Conservation (phyloP, 1,139 yeast genomes). For the Petasospora rhodanensis region DNA sequence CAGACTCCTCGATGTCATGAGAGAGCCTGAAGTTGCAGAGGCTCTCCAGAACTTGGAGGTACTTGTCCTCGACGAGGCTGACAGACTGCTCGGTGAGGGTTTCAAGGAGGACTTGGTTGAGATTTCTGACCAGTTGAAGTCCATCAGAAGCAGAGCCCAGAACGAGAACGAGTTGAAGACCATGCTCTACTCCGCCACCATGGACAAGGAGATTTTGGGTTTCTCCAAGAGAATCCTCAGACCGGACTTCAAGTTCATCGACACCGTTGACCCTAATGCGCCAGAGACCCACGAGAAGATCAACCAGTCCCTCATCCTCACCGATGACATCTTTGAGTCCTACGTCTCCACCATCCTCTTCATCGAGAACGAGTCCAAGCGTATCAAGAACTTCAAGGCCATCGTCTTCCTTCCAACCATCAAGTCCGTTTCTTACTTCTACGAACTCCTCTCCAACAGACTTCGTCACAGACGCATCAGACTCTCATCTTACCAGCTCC, state of each 20-base stretch:
- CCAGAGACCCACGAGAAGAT: conserved; percentile 78
- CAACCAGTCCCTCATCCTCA: conserved; percentile 55
- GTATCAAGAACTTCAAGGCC: conserved; percentile 53
- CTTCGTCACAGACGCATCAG: conserved; percentile 21
- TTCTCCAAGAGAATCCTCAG: conserved; percentile 68
- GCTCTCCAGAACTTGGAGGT: conserved; percentile 54
- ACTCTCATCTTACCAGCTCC: conserved; percentile 40
- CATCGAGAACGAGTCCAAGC: conserved; percentile 31
- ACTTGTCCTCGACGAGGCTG: conserved; percentile 86
- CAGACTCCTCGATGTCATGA: conserved; percentile 61
- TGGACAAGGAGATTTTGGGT: conserved; percentile 58
- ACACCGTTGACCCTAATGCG: conserved; percentile 71
- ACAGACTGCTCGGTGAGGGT: conserved; percentile 72
- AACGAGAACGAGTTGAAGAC: conserved; percentile 45
- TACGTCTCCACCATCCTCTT: conserved; percentile 51
- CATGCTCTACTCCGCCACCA: conserved; percentile 83
- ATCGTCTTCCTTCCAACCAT: conserved; percentile 83
- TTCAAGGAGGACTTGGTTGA: conserved; percentile 59
- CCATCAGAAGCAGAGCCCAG: conserved; percentile 30
- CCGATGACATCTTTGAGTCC: conserved; percentile 45
- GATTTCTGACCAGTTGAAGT: conserved; percentile 47
- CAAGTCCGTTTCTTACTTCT: conserved; percentile 55
- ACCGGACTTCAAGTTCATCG: conserved; percentile 58
- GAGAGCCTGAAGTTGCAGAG: conserved; percentile 40
- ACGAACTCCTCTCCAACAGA: conserved; percentile 32